Conservation (phyloP, 2,329 filamentous ascomycete genomes). For the Xylaria arbuscula region DNA sequence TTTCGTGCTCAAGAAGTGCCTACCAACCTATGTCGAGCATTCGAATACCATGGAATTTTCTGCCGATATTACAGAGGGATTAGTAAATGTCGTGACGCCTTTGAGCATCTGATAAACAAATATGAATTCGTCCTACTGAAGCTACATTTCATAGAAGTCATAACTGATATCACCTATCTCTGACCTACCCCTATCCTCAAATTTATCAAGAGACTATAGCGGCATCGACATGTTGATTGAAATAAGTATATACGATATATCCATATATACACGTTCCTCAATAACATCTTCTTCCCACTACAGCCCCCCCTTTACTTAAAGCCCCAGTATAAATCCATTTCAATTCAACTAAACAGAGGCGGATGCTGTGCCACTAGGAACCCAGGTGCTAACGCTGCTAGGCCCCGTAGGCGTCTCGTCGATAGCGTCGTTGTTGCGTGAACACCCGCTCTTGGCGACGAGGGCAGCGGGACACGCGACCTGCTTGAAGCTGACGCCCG, state of each 20-base stretch:
- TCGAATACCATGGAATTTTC: too few species aligned
- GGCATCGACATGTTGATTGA: not conserved
- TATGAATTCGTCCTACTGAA: not conserved
- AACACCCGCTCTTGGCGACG: constrained; percentile 54
- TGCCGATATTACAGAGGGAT: too few species aligned
- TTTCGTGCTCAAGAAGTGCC: too few species aligned
- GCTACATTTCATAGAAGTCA: not conserved
- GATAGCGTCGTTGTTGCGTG: constrained; percentile 50
- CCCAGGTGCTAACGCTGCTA: constrained; percentile 47
- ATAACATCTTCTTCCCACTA: not conserved
- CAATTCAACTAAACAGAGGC: not conserved
- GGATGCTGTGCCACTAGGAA: constrained; percentile 32
- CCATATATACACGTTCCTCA: not conserved
- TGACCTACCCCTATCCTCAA: not conserved
- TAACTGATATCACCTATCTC: not conserved
- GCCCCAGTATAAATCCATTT: not conserved
- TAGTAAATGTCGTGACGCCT: too few species aligned
- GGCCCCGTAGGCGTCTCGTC: constrained; percentile 50
- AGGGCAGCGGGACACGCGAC: constrained; percentile 66
- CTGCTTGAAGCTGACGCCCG: constrained; percentile 64
- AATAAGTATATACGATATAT: constrained; percentile 15
- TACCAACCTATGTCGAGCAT: too few species aligned
- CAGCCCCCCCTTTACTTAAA: not conserved
- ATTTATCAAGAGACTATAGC: not conserved
- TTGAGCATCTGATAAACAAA: not conserved